A percentile compares a stretch with the other conserved stretches of the same genome.
Conservation (phyloP, 805 yeast genomes). For the Yarrowia deformans region DNA sequence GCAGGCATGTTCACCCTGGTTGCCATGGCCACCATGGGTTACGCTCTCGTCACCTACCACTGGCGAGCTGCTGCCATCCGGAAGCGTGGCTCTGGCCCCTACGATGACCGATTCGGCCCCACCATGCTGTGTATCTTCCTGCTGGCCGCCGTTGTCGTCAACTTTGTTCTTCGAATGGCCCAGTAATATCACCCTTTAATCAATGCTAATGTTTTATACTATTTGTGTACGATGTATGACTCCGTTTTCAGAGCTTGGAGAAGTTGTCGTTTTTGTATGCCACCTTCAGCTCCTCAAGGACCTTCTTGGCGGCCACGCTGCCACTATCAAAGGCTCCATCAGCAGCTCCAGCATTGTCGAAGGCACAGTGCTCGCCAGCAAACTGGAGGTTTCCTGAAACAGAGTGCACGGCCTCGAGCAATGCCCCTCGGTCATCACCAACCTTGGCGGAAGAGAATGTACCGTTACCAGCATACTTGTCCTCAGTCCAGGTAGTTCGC, state of each 20-base stretch:
- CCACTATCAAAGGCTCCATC: conserved; percentile 45
- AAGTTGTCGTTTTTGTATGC: conserved; percentile 27
- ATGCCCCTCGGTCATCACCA: conserved; percentile 43
- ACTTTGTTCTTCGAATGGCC: conserved; percentile 79
- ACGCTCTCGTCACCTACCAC: conserved; percentile 94
- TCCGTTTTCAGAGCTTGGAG: background rate
- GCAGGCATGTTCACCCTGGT: conserved; percentile 95
- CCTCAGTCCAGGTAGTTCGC: conserved; percentile 47
- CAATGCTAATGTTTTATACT: conserved; percentile 25
- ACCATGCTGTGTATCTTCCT: conserved; percentile 95
- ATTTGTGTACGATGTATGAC: background rate
- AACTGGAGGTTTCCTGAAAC: conserved; percentile 44
- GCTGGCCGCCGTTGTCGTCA: conserved; percentile 89
- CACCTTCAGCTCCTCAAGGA: conserved; percentile 38
- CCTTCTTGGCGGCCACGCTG: conserved; percentile 44
- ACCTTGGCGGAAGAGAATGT: conserved; percentile 47
- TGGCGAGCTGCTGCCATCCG: conserved; percentile 99
- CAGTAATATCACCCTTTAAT: conserved; percentile 24
- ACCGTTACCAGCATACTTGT: conserved; percentile 48
- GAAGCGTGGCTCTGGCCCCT: conserved; percentile 98
- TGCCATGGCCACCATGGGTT: conserved; percentile 97
- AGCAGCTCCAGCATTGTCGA: conserved; percentile 44
- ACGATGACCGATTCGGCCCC: conserved; percentile 98
- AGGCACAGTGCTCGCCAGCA: conserved; percentile 49
- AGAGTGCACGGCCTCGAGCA: conserved; percentile 44